Conservation (phyloP, 495 filamentous ascomycete species). For the Aspergillus homomorphus region DNA sequence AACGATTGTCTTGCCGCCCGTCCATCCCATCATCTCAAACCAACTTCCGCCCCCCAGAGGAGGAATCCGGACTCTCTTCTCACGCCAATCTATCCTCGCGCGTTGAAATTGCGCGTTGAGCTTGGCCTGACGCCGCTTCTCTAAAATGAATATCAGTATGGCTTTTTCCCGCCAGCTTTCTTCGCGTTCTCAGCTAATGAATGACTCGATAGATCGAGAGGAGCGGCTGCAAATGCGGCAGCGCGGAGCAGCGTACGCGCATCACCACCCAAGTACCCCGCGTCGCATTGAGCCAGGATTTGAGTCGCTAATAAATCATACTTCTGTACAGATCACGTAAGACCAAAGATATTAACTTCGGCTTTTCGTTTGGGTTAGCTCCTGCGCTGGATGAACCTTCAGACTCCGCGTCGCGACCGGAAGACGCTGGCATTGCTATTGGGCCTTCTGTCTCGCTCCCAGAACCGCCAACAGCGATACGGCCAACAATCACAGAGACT, state of each 20-base stretch:
- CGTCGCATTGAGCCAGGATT: conserved; percentile 16
- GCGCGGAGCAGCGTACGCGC: conserved; percentile 56
- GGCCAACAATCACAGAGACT: conserved; percentile 13
- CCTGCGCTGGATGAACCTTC: conserved; percentile 21
- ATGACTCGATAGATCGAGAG: conserved; percentile 42
- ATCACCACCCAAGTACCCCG: conserved; percentile 23
- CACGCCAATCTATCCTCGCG: conserved; percentile 10
- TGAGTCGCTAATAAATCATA: conserved; percentile 22
- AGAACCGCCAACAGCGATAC: conserved; percentile 3
- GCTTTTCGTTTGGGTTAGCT: conserved; percentile 46
- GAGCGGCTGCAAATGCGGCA: conserved; percentile 57
- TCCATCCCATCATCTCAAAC: conserved; percentile 4
- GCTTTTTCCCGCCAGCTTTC: neutral
- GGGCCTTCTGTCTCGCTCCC: conserved; percentile 11
- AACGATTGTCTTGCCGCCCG: neutral
- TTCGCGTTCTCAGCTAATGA: conserved; percentile 20
- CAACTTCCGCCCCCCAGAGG: conserved; percentile 1
- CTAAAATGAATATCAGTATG: conserved; percentile 45
- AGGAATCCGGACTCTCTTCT: neutral
- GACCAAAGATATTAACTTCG: conserved; percentile 48
- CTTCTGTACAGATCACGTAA: conserved; percentile 38
- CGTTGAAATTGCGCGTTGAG: conserved; percentile 32
- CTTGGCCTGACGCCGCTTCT: conserved; percentile 32
- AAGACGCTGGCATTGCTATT: conserved; percentile 9
- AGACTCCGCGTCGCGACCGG: conserved; percentile 23